phyloP scores from a whole-genome alignment of 768 basidiomycete genomes.

The Phaffia tasmanica region DNA sequence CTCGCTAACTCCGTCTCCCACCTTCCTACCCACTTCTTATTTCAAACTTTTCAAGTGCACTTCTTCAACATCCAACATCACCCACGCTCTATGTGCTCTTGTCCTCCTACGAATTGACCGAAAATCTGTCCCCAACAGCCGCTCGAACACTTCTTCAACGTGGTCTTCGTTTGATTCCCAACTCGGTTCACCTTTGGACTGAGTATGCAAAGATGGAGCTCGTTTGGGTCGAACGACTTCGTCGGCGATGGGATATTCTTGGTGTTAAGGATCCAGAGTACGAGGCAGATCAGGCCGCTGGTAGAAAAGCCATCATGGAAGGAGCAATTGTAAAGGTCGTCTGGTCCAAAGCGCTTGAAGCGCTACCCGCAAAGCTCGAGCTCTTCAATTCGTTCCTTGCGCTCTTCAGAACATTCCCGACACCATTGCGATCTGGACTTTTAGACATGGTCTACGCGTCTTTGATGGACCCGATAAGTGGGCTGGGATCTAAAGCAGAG shows the following conservation, averaged over 20 bases:
- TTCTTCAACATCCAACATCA: constrained; percentile 56
- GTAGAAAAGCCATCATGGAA: constrained; percentile 57
- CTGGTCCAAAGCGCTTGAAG: constrained; percentile 62
- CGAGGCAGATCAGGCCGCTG: constrained; percentile 31
- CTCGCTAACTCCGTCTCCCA: background rate
- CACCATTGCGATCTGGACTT: constrained; percentile 31
- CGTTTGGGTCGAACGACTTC: constrained; percentile 66
- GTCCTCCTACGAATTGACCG: constrained; percentile 23
- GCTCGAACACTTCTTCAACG: constrained; percentile 75
- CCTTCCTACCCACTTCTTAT: background rate
- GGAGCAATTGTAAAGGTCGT: constrained; percentile 71
- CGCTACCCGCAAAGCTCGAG: constrained; percentile 44
- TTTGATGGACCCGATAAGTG: constrained; percentile 21
- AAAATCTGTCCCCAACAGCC: constrained; percentile 36
- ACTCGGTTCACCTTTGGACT: constrained; percentile 66
- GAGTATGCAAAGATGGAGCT: constrained; percentile 88
- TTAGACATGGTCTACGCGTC: constrained; percentile 32
- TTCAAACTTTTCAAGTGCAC: constrained; percentile 49
- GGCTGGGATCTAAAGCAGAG: constrained; percentile 19
- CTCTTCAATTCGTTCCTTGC: constrained; percentile 38
- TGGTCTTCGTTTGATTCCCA: constrained; percentile 64
- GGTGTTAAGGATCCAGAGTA: constrained; percentile 45
- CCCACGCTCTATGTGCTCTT: constrained; percentile 34
- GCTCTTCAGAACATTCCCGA: constrained; percentile 35
- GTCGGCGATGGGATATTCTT: constrained; percentile 66